phyloP scores from a whole-genome alignment of 2,329 filamentous ascomycete genomes.

The Cercospora nicotianae region DNA sequence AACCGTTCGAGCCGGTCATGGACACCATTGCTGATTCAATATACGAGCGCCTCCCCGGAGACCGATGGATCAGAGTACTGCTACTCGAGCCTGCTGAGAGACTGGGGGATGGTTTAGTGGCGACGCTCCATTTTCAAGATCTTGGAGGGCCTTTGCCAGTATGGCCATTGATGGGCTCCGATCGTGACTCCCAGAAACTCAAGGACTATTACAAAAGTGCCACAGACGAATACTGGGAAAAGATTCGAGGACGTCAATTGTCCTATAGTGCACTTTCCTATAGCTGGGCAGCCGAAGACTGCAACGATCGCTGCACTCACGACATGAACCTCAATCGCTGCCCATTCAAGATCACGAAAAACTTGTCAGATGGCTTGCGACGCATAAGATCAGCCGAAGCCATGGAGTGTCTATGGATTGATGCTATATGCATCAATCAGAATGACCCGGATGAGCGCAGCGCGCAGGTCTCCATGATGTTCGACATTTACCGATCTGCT shows the following conservation, averaged over 20 bases:
- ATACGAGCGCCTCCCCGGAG: too few species aligned
- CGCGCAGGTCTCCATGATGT: neutral
- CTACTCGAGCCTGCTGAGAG: neutral
- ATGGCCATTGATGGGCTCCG: neutral
- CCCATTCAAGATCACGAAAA: neutral
- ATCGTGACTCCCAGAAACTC: too few species aligned
- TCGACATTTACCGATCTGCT: neutral
- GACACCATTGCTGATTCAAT: too few species aligned
- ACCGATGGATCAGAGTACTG: neutral
- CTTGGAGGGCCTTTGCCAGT: neutral
- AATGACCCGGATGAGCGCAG: neutral
- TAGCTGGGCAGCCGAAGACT: neutral
- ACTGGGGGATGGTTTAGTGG: neutral
- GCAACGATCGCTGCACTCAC: neutral
- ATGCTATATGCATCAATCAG: neutral
- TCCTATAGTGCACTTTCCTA: neutral
- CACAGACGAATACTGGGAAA: neutral
- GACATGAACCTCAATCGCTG: accelerated
- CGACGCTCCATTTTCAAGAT: neutral
- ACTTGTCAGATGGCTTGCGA: neutral
- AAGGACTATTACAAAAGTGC: neutral
- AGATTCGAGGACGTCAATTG: neutral
- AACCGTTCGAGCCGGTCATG: too few species aligned
- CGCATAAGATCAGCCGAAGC: neutral
- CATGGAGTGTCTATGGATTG: neutral